Evolutionary conservation across 2,329 filamentous ascomycete species (phyloP), one percentile per base, ranked within the genome.

Genomic region (Fusarium sp.): DNA sequence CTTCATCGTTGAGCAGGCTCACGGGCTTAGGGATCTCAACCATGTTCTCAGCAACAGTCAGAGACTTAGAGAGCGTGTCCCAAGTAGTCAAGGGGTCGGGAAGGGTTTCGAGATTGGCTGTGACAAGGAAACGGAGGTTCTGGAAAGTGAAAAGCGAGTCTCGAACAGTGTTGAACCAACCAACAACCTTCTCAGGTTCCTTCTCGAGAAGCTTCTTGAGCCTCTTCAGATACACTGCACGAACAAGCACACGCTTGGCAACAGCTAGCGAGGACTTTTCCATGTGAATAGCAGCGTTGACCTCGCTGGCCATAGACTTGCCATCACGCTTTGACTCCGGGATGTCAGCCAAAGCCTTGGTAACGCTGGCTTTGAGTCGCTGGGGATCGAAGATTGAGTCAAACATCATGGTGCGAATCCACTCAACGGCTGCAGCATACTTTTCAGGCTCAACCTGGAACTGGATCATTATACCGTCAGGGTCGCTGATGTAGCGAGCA

Each of bases 281-380:
- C 77, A 94, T 90, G 81, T 98, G 94, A 28, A 97, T 89, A 83
- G 96, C 94, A 70, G 91, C 89, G 76, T 96, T 90, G 65, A 92
- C 87, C 72, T 91, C 90, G 63, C 84, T 84, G 8, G 89, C 85
- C 90, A 92, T 92, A 47, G 85, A 85, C 64, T 91, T 90, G 3
- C 96, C 96, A 76, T 93, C 94, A 47, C 96, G 93, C 86, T 98
- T 99, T 59, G 91, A 88, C 79, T 98, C 95, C 1, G 96, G 96
- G 24, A 99, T 92, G 77, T 98, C 96, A 6, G 95, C 95, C 24
- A 98, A 87, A 51, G 97, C 90, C 82, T 98, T 97, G 66, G 91
- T 91, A 22, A 97, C 84, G 28, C 87, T 85, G 72, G 93, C 89
- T 75, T 88, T 88, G 57, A 92, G 84, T 31, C 90, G 86, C 55